Percentiles rank a stretch among this genome's conserved stretches.
These are phyloP conservation scores for Stephania japonica DNA, from an alignment of 164 flowering plant species.

Conservation along the genomic window DNA sequence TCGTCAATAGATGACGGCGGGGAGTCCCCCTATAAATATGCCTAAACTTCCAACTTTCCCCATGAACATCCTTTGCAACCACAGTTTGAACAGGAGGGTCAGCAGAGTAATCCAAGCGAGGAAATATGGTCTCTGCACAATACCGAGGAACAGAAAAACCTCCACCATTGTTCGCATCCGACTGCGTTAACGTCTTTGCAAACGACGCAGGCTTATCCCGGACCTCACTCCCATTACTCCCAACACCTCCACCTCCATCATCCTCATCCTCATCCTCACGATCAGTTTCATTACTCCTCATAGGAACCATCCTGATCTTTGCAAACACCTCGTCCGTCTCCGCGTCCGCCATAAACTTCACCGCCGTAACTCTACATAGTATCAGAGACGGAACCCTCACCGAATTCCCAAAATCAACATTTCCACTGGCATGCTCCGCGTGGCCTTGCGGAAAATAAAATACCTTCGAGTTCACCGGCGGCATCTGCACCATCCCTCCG, in stretches of 20 bases:
- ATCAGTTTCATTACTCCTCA: conserved; percentile 27
- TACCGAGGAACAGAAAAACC: conserved; percentile 94
- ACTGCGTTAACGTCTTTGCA: conserved; percentile 89
- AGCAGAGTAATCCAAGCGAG: conserved; percentile 73
- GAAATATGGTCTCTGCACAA: conserved; percentile 96
- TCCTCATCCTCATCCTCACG: conserved; percentile 37
- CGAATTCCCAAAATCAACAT: conserved; percentile 39
- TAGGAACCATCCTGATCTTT: conserved; percentile 50
- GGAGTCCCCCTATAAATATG: conserved; percentile 96
- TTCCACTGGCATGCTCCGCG: conserved; percentile 61
- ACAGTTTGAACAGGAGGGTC: conserved; percentile 94
- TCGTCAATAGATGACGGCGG: conserved; percentile 81
- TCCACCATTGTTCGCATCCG: conserved; percentile 97
- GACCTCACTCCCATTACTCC: conserved; percentile 24
- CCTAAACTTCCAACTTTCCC: conserved; percentile 83
- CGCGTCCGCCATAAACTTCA: conserved; percentile 73
- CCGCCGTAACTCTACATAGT: conserved; percentile 51
- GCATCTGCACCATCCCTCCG: conserved; percentile 96
- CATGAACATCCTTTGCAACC: conserved; percentile 88
- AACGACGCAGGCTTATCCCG: conserved; percentile 68
- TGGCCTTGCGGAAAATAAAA: conserved; percentile 95
- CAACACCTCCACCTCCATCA: conserved; percentile 29
- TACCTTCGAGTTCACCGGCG: conserved; percentile 59
- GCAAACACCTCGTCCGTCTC: conserved; percentile 89
- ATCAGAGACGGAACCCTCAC: conserved; percentile 37